Percentiles rank a stretch among this genome's conserved stretches.
Evolutionary conservation across 2,329 filamentous ascomycete species (phyloP).

Genomic region (Annulohypoxylon truncatum): DNA sequence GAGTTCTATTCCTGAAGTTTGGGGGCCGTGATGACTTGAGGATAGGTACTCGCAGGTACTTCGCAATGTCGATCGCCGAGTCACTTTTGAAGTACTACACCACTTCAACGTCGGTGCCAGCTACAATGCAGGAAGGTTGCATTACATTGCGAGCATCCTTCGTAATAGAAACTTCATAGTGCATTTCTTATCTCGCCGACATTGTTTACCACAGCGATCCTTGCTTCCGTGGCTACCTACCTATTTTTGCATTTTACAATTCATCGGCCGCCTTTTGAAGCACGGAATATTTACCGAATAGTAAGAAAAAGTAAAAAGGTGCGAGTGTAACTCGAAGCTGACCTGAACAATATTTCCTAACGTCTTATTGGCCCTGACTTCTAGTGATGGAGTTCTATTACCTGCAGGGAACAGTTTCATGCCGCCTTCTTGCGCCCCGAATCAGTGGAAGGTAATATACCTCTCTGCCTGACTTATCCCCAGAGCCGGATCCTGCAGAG

Average conservation of each 20-base stretch:
- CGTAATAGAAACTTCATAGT: not conserved
- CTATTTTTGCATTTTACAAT: not conserved
- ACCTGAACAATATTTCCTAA: not conserved
- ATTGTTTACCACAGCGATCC: not conserved
- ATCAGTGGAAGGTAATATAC: no score
- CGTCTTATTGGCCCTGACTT: not conserved
- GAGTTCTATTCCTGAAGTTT: not conserved
- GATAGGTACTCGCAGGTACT: not conserved
- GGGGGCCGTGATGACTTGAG: not conserved
- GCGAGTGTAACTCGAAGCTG: not conserved
- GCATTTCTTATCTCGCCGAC: not conserved
- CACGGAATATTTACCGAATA: not conserved
- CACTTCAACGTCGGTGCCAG: not conserved
- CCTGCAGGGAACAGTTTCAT: no score
- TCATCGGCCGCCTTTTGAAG: not conserved
- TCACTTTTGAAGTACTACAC: not conserved
- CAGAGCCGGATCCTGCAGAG: not conserved
- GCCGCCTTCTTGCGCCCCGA: no score
- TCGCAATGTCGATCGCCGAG: not conserved
- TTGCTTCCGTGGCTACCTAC: not conserved
- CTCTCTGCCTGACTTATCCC: no score
- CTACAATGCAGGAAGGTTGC: not conserved
- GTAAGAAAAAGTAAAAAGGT: not conserved
- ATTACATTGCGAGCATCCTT: not conserved
- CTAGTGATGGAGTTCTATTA: not conserved